Evolutionary conservation across 2,329 filamentous ascomycete species (phyloP).

Genomic region (Phyllosticta ampelicida): DNA sequence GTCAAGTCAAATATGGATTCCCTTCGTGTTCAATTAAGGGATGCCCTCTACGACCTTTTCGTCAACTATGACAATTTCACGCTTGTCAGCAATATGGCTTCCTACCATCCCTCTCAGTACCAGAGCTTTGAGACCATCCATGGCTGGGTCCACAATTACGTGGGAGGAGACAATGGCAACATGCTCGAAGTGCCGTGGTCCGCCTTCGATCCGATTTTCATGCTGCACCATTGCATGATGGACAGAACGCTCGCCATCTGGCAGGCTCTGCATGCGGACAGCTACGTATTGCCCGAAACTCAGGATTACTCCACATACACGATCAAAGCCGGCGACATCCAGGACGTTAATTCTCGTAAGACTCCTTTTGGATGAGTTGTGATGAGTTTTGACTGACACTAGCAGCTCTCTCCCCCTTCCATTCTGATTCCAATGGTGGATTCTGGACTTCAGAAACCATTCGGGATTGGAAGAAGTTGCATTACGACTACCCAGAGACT

Average conservation of each 20-base stretch:
- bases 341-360: constrained; percentile 42
- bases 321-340: constrained; percentile 41
- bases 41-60: constrained; percentile 38
- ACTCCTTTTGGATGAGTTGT: neutral
- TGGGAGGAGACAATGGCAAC: constrained; percentile 44
- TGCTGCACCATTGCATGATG: constrained; percentile 54
- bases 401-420: constrained; percentile 55
- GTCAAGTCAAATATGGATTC: constrained; percentile 12
- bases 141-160: constrained; percentile 40
- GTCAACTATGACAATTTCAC: constrained; percentile 59
- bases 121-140: constrained; percentile 48
- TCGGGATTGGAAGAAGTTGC: constrained; percentile 50
- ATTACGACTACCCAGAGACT: constrained; percentile 66
- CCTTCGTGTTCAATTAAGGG: constrained; percentile 13
- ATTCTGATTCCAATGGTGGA: constrained; percentile 42
- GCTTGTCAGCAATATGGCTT: constrained; percentile 55
- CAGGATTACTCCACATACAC: constrained; percentile 51
- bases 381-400: neutral
- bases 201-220: constrained; percentile 71
- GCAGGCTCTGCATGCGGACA: constrained; percentile 60
- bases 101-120: constrained; percentile 34
- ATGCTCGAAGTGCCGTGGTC: constrained; percentile 58
- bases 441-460: constrained; percentile 60
- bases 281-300: constrained; percentile 50
- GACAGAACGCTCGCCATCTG: constrained; percentile 46